Evolutionary conservation across 768 basidiomycete genomes (phyloP).

Genomic region (Arthromyces matolae): DNA sequence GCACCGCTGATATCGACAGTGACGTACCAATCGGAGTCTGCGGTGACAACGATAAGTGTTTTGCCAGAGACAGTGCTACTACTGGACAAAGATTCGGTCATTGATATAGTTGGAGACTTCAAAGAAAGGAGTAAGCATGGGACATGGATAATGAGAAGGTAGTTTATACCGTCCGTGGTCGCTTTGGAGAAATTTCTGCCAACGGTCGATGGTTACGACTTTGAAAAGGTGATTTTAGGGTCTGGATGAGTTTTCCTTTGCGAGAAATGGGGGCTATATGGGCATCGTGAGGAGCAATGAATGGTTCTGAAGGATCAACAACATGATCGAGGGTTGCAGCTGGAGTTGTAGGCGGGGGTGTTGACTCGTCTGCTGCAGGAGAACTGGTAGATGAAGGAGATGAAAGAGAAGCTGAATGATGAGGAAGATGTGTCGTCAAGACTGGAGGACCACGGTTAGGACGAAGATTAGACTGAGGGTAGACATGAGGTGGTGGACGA

Average conservation of each 20-base stretch:
- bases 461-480: conserved; percentile 7
- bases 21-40: conserved; percentile 72
- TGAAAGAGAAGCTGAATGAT: conserved; percentile 46
- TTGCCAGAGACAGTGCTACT: conserved; percentile 32
- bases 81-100: conserved; percentile 31
- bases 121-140: conserved; percentile 9
- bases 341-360: conserved; percentile 71
- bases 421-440: conserved; percentile 30
- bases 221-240: conserved; percentile 31
- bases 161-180: conserved; percentile 34
- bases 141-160: conserved; percentile 21
- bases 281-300: conserved; percentile 16
- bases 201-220: conserved; percentile 21
- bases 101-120: conserved; percentile 39
- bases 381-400: conserved; percentile 71
- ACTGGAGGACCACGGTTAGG: conserved; percentile 18
- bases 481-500: neutral
- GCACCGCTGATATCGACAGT: conserved; percentile 70
- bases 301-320: conserved; percentile 33
- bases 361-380: conserved; percentile 55
- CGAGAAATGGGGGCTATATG: conserved; percentile 23
- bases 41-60: conserved; percentile 64
- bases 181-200: conserved; percentile 19
- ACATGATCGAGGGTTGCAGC: conserved; percentile 41
- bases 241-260: conserved; percentile 30